Base-by-base conservation (phyloP, 2,329 filamentous ascomycete species). In the Diaporthe destruens region DNA sequence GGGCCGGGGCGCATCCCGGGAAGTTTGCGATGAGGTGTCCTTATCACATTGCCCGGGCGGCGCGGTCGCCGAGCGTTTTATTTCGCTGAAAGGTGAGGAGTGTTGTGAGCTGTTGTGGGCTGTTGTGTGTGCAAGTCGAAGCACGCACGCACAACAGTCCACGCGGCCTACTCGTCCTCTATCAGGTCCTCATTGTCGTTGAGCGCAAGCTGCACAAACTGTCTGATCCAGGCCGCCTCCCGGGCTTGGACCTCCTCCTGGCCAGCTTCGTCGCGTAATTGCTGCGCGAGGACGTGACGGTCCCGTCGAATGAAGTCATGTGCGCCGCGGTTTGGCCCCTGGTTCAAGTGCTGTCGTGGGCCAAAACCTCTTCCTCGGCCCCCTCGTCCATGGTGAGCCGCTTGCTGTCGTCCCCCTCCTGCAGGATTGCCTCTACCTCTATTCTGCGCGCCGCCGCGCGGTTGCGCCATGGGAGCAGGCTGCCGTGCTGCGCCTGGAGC, bases 121-220 rank as follows among this genome's bases (percentile, higher is more conserved):
- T n/a, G n/a, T 29, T 53, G 68, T 36, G 53, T 42, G 29, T 6
- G 18, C 29, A 25, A 14, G 23, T 29, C 5, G 32, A 39, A 34
- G 29, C 25, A 36, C 36, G 23, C 68, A 70, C n/a, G 29, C n/a
- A 47, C 23, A 18, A 47, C 23, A 71, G 42, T 51, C 51, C 66
- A 49, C 32, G 61, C 44, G 44, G 61, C 61, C 61, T 65, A 85
- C 53, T 82, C 85, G 63, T 86, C 85, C 69, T 85, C 82, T 36
- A 84, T 72, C 20, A 82, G 76, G 76, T 88, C 84, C 78, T 89
- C 87, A 74, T 85, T 81, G 75, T 89, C 87, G 44, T 85, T 81
- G 69, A 89, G 81, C 4, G 87, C 87, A 76, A 88, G 83, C 78
- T 85, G 84, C 63, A 89, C 86, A 77, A 89, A 89, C 69, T 84